These are phyloP conservation scores for Euphrasia arctica DNA, from an alignment of 305 asterid genomes.

Conservation along the genomic window DNA sequence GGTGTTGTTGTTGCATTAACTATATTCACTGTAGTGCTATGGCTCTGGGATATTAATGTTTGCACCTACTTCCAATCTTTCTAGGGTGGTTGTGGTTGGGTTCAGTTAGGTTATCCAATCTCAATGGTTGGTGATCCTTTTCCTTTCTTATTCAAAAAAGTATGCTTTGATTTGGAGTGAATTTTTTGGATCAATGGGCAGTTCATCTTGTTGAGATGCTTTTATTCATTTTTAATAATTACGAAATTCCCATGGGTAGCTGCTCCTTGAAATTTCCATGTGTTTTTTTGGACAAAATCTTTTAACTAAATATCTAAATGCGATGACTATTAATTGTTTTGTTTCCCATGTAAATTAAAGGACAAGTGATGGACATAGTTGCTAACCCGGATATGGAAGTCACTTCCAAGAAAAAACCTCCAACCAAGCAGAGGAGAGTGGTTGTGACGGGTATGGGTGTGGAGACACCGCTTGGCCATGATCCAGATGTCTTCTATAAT, in stretches of 20 bases:
- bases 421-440: conserved; percentile 76
- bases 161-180: conserved; percentile 11
- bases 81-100: conserved; percentile 35
- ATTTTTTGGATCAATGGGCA: conserved; percentile 23
- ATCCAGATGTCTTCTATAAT: conserved; percentile 74
- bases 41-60: conserved; percentile 9
- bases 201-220: conserved; percentile 27
- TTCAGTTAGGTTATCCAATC: conserved; percentile 36
- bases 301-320: not conserved
- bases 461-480: conserved; percentile 86
- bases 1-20: conserved; percentile 22
- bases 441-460: conserved; percentile 99
- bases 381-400: conserved; percentile 54
- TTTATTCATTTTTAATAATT: conserved; percentile 11
- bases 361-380: conserved; percentile 56
- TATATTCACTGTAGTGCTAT: not conserved
- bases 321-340: conserved; percentile 12
- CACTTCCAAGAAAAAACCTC: conserved; percentile 54
- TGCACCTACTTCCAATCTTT: conserved; percentile 23
- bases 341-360: conserved; percentile 39
- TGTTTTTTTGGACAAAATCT: not conserved
- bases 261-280: not conserved
- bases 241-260: conserved; percentile 7
- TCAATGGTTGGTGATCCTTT: conserved; percentile 27
- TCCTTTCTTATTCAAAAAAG: conserved; percentile 13